Evolutionary conservation across 2,329 filamentous ascomycete genomes (phyloP).

Genomic region (Fusarium xylarioides): DNA sequence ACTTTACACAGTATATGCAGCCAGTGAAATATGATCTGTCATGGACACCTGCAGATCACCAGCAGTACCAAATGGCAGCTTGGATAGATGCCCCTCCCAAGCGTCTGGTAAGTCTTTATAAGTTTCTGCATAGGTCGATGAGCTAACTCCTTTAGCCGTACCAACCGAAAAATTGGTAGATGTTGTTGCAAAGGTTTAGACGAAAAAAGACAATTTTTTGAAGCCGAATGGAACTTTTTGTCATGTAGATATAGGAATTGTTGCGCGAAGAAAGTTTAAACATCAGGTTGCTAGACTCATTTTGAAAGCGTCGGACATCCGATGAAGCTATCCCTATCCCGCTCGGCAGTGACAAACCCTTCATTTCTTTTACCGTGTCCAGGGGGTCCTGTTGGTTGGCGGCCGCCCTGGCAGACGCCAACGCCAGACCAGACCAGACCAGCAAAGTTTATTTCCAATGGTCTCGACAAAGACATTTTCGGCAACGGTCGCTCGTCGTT

Average conservation of each 20-base stretch:
- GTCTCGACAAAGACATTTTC: neutral
- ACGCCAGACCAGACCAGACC: neutral
- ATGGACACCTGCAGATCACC: neutral
- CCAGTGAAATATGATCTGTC: neutral
- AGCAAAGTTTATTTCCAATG: neutral
- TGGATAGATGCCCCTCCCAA: neutral
- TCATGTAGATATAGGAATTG: accelerated
- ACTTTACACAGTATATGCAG: neutral
- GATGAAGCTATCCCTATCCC: neutral
- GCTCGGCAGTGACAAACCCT: neutral
- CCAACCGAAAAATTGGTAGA: neutral
- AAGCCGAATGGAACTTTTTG: neutral
- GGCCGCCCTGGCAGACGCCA: neutral
- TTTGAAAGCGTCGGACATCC: neutral
- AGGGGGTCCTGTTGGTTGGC: neutral
- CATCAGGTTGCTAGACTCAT: accelerated
- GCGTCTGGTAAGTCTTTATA: neutral
- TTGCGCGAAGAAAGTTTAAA: accelerated
- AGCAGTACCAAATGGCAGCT: neutral
- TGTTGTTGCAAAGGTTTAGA: neutral
- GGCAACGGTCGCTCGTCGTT: neutral
- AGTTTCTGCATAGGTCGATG: accelerated
- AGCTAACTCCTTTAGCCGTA: neutral
- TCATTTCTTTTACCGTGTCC: accelerated
- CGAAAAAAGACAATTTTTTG: too few relatives aligned